Base-by-base conservation (phyloP, 2,329 filamentous ascomycete species). In the Colletotrichum chrysophilum region DNA sequence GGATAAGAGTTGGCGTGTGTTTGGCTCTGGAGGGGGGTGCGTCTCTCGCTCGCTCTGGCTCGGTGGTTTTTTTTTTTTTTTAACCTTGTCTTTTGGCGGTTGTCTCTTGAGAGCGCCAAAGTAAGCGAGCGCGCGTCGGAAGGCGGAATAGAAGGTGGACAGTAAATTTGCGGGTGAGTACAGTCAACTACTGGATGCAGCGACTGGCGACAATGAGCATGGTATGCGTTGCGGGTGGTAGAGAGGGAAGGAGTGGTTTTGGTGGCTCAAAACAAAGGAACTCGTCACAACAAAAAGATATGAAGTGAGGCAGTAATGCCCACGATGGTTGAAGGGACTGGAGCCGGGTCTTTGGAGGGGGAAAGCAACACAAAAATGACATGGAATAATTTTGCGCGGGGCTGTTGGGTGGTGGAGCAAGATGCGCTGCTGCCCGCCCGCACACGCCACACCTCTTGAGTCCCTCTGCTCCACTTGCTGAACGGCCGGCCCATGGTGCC, bases 351-450 rank as follows among this genome's bases (percentile, higher is more conserved):
- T n/a, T 16, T 76, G 70, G 74, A 76, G 70, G 74, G 74, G 74
- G 66, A 76, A 69, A 43, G 30, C 66, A 75, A 76, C 74, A 76
- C 67, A 76, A 76, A 76, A 76, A 66, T 70, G 74, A 30, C 66
- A 48, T 48, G 43, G 43, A 70, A 75, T 75, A 75, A 74, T 76
- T 76, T 76, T 66, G 71, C 71, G 74, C 66, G 74, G 74, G 74
- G 74, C 70, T 76, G 8, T 64, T 65, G 43, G 43, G 43, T 48
- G 43, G 43, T 48, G 43, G 43, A 48, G 43, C 43, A 21, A 48
- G 43, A 21, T 48, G 10, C 43, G 62, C 28, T 67, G 30, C 28
- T 55, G 28, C 56, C 28, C 64, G 38, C 26, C 38, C 38, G 18
- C 62, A 66, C 62, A 64, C 60, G 21, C 60, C 24, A 36, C 32